A percentile compares a stretch with the other conserved stretches of the same genome.
phyloP scores from a whole-genome alignment of 768 basidiomycete genomes.

The Pleurotus sapidus region DNA sequence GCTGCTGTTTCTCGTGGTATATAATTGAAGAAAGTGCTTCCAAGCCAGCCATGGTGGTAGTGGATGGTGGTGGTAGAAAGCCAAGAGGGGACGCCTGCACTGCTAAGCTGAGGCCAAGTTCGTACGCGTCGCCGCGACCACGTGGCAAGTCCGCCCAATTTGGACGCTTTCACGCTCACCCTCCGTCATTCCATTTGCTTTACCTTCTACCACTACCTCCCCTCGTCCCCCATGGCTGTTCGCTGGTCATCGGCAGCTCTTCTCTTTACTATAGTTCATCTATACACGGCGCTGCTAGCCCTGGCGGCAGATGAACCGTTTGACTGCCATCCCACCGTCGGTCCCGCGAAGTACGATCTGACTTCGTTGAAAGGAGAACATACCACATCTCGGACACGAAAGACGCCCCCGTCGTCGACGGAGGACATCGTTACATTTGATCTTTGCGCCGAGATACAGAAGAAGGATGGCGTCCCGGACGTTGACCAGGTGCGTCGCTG shows the following conservation, averaged over 20 bases:
- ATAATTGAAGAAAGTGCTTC: constrained; percentile 53
- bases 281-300: constrained; percentile 6
- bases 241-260: constrained; percentile 8
- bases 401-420: constrained; percentile 62
- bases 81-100: background rate
- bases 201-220: background rate
- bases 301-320: constrained; percentile 40
- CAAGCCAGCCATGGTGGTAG: constrained; percentile 52
- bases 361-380: constrained; percentile 51
- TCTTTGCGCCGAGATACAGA: constrained; percentile 59
- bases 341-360: constrained; percentile 56
- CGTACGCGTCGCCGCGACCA: constrained; percentile 6
- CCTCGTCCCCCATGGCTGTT: constrained; percentile 1
- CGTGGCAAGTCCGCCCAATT: background rate
- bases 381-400: constrained; percentile 44
- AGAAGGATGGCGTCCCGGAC: constrained; percentile 40
- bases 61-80: constrained; percentile 2
- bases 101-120: background rate
- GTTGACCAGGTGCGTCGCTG: constrained; percentile 63
- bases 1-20: constrained; percentile 78
- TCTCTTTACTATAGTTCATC: constrained; percentile 13
- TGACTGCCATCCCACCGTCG: constrained; percentile 48
- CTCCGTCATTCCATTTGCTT: background rate
- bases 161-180: background rate
- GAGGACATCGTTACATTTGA: constrained; percentile 62